A percentile compares a stretch with the other conserved stretches of the same genome.
Evolutionary conservation across 805 yeast species (phyloP).

Genomic region (Suhomyces xylopsoci): DNA sequence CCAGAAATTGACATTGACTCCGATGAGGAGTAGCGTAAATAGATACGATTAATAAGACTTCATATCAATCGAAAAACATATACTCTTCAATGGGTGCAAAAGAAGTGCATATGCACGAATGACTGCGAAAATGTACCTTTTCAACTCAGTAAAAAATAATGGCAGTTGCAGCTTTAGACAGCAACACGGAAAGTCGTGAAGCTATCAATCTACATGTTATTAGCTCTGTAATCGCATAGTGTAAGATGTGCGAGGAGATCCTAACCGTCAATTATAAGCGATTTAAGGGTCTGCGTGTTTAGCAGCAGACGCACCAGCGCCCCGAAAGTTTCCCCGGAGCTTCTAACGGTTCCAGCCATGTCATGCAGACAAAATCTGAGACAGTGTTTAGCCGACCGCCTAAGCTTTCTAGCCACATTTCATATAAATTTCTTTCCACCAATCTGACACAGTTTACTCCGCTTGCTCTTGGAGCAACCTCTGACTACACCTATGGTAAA

Average conservation of each 20-base stretch:
- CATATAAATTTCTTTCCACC: no score
- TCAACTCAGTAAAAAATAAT: neutral
- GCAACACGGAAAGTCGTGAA: neutral
- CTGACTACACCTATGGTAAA: neutral
- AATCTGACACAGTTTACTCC: neutral
- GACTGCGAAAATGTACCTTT: no score
- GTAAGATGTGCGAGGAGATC: neutral
- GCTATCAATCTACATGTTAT: neutral
- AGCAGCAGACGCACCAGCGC: neutral
- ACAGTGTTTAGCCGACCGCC: neutral
- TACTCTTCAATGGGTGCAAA: neutral
- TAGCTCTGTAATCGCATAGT: neutral
- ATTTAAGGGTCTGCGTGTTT: neutral
- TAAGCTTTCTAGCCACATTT: neutral
- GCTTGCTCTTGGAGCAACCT: neutral
- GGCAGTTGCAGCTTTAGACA: neutral
- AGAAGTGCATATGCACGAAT: neutral
- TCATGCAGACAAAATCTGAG: neutral
- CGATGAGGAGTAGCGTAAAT: constrained; percentile 30
- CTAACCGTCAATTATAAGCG: neutral
- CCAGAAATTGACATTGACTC: constrained; percentile 48
- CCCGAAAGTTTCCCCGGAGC: neutral
- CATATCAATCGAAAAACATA: neutral
- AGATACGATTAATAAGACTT: neutral
- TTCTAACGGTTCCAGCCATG: neutral